Conservation (phyloP, 768 basidiomycete species). For the Botryobasidium botryosum region DNA sequence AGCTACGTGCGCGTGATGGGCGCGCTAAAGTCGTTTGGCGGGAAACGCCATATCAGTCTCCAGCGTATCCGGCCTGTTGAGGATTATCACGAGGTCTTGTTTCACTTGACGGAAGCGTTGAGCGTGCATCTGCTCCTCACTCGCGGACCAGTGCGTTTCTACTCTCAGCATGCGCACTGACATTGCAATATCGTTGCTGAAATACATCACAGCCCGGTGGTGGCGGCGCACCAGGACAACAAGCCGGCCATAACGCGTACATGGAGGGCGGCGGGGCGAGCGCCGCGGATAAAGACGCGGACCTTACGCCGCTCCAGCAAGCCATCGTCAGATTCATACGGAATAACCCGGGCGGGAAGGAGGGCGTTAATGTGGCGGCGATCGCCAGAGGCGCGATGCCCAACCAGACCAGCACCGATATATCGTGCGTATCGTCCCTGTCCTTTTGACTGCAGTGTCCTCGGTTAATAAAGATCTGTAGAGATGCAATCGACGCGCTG, state of each 20-base stretch:
- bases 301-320: conserved; percentile 17
- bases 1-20: conserved; percentile 71
- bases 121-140: conserved; percentile 47
- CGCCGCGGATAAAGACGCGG: conserved; percentile 8
- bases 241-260: no score
- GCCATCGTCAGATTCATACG: conserved; percentile 21
- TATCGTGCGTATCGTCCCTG: conserved; percentile 11
- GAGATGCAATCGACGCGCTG: conserved; percentile 21
- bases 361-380: conserved; percentile 20
- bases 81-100: conserved; percentile 63
- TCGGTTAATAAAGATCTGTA: no score
- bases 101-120: conserved; percentile 64
- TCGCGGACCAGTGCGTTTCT: conserved; percentile 45
- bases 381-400: conserved; percentile 17
- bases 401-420: no score
- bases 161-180: no score
- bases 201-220: no score
- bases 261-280: no score
- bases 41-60: conserved; percentile 68
- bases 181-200: no score
- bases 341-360: conserved; percentile 17
- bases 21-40: conserved; percentile 60
- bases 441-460: conserved; percentile 10
- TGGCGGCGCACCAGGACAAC: no score
- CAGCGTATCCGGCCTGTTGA: conserved; percentile 49